A percentile compares a stretch with the other conserved stretches of the same genome.
Evolutionary conservation across 2,329 filamentous ascomycete genomes (phyloP).

Genomic region (Aspergillus proliferans): DNA sequence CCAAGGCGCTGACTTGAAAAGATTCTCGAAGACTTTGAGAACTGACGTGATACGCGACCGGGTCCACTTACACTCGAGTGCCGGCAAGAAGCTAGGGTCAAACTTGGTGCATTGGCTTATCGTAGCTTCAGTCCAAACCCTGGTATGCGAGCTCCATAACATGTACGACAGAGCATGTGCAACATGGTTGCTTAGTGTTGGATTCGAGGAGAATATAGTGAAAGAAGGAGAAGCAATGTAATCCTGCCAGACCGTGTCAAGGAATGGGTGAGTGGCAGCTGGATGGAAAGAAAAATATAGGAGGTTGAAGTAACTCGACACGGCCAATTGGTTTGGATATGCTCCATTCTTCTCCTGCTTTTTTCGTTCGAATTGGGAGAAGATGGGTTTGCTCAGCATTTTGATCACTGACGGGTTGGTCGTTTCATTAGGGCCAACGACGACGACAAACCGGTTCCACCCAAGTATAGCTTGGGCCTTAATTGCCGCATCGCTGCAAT

Average conservation of each 20-base stretch:
- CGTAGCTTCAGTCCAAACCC: conserved; percentile 69
- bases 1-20: conserved; percentile 49
- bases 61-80: conserved; percentile 81
- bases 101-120: conserved; percentile 56
- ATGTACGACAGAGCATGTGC: conserved; percentile 68
- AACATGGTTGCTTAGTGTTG: conserved; percentile 53
- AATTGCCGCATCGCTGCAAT: conserved; percentile 64
- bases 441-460: conserved; percentile 79
- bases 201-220: conserved; percentile 46
- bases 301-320: conserved; percentile 71
- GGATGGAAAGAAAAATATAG: conserved; percentile 79
- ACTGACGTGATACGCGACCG: conserved; percentile 63
- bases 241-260: conserved; percentile 72
- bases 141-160: conserved; percentile 44
- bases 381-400: conserved; percentile 63
- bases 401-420: conserved; percentile 52
- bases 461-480: conserved; percentile 73
- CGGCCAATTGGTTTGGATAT: conserved; percentile 51
- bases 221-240: conserved; percentile 62
- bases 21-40: conserved; percentile 53
- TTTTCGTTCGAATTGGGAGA: conserved; percentile 62
- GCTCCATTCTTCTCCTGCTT: conserved; percentile 44
- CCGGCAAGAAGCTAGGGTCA: conserved; percentile 69
- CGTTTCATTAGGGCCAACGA: conserved; percentile 58
- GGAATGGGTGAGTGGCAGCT: conserved; percentile 55